Evolutionary conservation across 1,284 basidiomycete species (phyloP), one percentile per base, ranked within the genome.

Genomic region (Cryptococcus sp.): DNA sequence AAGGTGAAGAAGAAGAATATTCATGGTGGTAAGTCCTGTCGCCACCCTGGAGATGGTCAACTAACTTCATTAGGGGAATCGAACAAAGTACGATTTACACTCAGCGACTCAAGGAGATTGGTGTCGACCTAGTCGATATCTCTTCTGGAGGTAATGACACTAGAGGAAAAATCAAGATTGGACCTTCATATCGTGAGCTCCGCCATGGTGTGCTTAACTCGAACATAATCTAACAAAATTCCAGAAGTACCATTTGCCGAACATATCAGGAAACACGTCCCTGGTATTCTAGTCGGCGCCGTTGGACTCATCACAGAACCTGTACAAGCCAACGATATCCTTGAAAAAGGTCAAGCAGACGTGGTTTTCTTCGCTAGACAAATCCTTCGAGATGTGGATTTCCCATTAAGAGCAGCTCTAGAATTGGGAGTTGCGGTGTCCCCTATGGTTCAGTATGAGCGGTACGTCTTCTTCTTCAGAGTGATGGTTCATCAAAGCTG

Each of bases 251-350:
- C 82, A 2, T 87, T 88, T 65, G 84, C 88, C 0, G 83, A 83
- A 61, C 81, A 80, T 38, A 71, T 90, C 65, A 89, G 88, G 78
- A 80, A 83, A 58, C 80, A 82, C 4, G 76, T 85, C 57, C 82
- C 83, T 0, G 72, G 80, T 41, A 63, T 88, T 15, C 65, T 78
- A 4, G 74, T 89, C 53, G 83, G 84, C 13, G 71, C 86, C 2
- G 89, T 91, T n/a, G 89, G 89, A 2, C 71, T 87, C 49, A 87
- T 92, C 66, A 86, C 83, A 0, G 80, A 83, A 10, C 80, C 85
- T 2, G 62, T 79, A 23, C 80, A 86, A 66, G 86, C 86, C 3
- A 85, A 90, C 68, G 79, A 80, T 5, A 84, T 86, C 65, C 71
- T 91, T 35, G 78, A 83, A 59, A 76, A 81, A 2, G 84, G 84